Evolutionary conservation across 352 stramenopile species (phyloP).

Genomic region (Peronospora destructor): DNA sequence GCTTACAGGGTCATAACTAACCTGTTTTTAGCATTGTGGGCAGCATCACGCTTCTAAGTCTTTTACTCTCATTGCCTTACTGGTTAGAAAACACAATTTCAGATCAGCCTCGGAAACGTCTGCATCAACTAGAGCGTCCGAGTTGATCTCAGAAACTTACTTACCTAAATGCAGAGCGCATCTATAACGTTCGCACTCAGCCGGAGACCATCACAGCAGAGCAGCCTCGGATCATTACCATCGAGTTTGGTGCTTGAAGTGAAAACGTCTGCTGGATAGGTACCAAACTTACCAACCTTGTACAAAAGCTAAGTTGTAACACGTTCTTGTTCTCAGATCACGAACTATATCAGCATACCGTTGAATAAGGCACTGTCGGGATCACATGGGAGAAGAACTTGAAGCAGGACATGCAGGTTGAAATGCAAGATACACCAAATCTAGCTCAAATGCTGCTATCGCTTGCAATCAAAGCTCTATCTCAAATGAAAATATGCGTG

Average conservation of each 20-base stretch:
- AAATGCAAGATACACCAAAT: not conserved
- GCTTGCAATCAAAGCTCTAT: constrained; percentile 6
- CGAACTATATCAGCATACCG: not conserved
- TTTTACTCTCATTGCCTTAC: no score
- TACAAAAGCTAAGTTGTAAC: not conserved
- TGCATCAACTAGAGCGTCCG: not conserved
- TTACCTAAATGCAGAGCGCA: not conserved
- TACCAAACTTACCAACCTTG: not conserved
- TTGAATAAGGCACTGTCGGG: not conserved
- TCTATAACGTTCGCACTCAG: not conserved
- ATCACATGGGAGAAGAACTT: no score
- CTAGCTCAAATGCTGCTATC: not conserved
- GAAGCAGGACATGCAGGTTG: no score
- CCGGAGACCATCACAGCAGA: not conserved
- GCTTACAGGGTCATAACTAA: no score
- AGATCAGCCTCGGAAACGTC: not conserved
- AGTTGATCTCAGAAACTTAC: no score
- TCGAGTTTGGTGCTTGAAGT: no score
- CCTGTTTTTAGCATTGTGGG: no score
- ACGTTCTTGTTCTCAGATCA: no score
- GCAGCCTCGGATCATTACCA: not conserved
- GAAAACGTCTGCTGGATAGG: not conserved
- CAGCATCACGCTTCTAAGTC: no score
- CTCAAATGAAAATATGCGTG: not conserved
- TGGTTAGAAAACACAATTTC: no score